Evolutionary conservation across 306 rosid species (phyloP), one percentile per base, ranked within the genome.

Genomic region (Benincasa hispida): DNA sequence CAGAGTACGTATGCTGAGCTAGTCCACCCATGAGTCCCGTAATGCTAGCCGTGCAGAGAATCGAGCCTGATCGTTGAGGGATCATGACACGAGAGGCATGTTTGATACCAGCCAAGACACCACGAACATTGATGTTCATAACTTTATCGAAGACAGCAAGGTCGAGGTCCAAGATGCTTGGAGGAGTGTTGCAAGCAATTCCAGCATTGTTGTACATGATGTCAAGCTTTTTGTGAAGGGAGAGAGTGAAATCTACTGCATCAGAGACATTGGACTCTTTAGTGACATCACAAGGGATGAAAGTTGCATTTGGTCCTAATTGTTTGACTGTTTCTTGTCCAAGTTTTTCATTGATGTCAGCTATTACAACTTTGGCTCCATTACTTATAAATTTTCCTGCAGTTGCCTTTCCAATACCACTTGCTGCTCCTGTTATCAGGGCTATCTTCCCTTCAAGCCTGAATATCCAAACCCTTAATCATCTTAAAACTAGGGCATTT

Each of bases 361-460:
- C 97, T 54, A 93, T 83, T 15, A 93, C 88, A 32, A 93, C 96
- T 82, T 85, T 90, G 58, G 98, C 96, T n/a, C 98, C 98, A 53
- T 93, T 87, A 42, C 79, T 85, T 80, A 91, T 84, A 79, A 93
- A 93, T 75, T 85, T 84, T 21, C 81, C 70, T 50, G 96, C 97
- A 15, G 91, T 77, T 53, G 91, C 92, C 69, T 89, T 91, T 68
- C 98, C 98, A 65, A 94, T 91, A 77, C 97, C 98, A 65, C 89
- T 90, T 66, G 96, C 97, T 78, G 89, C 98, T 14, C 97, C 98
- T 1, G 98, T 93, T n/a, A 93, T 91, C 74, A 93, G 80, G 48
- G 98, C 98, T 66, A 91, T 97, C 83, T 91, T 91, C 62, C 90
- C 91, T 79, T 88, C 83, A 28, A 93, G 87, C 77, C 90, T 90